Evolutionary conservation across 2,329 filamentous ascomycete species (phyloP).

Genomic region (Colletotrichum filicis): DNA sequence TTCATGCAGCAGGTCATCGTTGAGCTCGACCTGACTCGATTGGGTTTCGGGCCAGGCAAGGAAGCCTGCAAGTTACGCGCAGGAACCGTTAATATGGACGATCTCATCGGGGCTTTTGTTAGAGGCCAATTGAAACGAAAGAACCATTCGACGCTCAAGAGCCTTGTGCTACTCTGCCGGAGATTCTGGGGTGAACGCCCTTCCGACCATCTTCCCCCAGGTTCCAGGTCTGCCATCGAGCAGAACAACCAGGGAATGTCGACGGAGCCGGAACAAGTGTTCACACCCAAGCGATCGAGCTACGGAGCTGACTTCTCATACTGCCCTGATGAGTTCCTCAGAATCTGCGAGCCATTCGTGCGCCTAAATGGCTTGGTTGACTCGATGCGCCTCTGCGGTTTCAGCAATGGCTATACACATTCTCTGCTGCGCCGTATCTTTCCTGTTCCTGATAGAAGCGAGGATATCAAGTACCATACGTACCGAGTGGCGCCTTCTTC

Average conservation of each 20-base stretch:
- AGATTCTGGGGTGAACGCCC: slow-evolving; percentile 43
- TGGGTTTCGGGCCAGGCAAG: slow-evolving; percentile 45
- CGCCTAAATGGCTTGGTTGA: slow-evolving; percentile 43
- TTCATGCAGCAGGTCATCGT: slow-evolving; percentile 50
- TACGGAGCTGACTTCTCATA: slow-evolving; percentile 36
- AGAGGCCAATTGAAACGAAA: slow-evolving; percentile 38
- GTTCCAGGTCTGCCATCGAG: neutral
- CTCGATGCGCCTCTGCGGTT: slow-evolving; percentile 50
- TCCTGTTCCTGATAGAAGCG: slow-evolving; percentile 6
- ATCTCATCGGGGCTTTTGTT: slow-evolving; percentile 43
- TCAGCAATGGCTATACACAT: slow-evolving; percentile 45
- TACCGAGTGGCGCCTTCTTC: slow-evolving; percentile 30
- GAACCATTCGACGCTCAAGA: slow-evolving; percentile 39
- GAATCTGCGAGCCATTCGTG: slow-evolving; percentile 45
- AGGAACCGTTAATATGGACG: slow-evolving; percentile 40
- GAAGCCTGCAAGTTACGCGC: slow-evolving; percentile 40
- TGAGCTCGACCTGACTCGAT: slow-evolving; percentile 53
- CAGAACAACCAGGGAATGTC: neutral
- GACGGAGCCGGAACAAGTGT: neutral
- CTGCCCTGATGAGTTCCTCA: slow-evolving; percentile 45
- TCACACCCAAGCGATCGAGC: slow-evolving; percentile 16
- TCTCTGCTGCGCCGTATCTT: slow-evolving; percentile 43
- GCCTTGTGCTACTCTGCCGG: slow-evolving; percentile 47
- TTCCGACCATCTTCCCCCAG: neutral
- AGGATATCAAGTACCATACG: slow-evolving; percentile 15